Conservation (phyloP, 2,329 filamentous ascomycete genomes). For the Fusarium euwallaceae region DNA sequence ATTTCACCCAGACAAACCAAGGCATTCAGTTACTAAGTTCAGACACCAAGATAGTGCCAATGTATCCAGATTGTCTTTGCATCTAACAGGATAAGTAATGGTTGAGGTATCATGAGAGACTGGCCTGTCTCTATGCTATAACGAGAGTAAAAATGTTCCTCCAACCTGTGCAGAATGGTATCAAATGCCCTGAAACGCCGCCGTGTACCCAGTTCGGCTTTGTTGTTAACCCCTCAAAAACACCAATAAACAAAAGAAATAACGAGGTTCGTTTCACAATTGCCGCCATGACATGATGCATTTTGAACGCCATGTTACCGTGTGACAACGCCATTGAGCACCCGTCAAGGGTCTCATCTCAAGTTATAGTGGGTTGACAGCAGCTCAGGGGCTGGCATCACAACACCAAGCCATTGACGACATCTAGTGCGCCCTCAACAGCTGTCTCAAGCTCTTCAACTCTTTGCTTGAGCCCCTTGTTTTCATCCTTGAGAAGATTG, state of each 20-base stretch:
- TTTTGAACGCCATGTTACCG: slow-evolving; percentile 23
- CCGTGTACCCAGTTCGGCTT: slow-evolving; percentile 26
- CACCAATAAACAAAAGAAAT: slow-evolving; percentile 29
- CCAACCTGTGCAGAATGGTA: slow-evolving; percentile 45
- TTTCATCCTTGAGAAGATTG: slow-evolving; percentile 72
- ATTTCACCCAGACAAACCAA: not conserved
- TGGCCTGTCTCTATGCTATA: slow-evolving; percentile 29
- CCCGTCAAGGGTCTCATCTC: slow-evolving; percentile 25
- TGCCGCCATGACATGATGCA: slow-evolving; percentile 12
- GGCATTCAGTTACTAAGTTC: not conserved
- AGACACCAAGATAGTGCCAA: not conserved
- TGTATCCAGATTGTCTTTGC: slow-evolving; percentile 20
- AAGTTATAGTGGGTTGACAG: slow-evolving; percentile 10
- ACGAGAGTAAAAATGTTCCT: slow-evolving; percentile 37
- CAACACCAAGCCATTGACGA: slow-evolving; percentile 68
- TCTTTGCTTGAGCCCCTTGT: slow-evolving; percentile 70
- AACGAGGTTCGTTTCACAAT: slow-evolving; percentile 11
- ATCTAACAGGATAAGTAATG: slow-evolving; percentile 20
- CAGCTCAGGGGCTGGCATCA: slow-evolving; percentile 28
- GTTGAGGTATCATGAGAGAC: slow-evolving; percentile 30
- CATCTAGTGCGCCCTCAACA: slow-evolving; percentile 72
- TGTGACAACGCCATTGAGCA: slow-evolving; percentile 22
- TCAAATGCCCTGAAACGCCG: slow-evolving; percentile 44
- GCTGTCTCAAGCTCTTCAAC: slow-evolving; percentile 71
- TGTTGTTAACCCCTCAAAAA: slow-evolving; percentile 24